Base-by-base conservation (phyloP, 192 early-diverging fungal species). In the Jimgerdemannia lactiflua region DNA sequence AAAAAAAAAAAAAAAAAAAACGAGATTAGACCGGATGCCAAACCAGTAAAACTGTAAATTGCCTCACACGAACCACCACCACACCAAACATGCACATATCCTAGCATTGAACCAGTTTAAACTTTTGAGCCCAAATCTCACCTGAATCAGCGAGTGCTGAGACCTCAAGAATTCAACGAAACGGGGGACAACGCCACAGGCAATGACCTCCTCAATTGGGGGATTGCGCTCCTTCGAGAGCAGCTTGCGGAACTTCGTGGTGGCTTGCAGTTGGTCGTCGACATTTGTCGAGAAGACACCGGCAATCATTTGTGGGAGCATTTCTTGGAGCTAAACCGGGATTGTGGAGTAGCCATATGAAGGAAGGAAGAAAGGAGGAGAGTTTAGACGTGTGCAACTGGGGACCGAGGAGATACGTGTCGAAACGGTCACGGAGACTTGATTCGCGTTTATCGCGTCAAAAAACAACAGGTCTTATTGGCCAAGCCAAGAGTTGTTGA, bases 141-240 rank as follows among this genome's bases (percentile, higher is more conserved):
- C 94, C 88, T 98, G 97, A 75, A 99, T 89, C 69, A 92, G 80
- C 18, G 94, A 87, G 77, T 97, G 89, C 20, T 89, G 84, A 67
- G 95, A 96, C 65, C 88, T 81, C 78, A 99, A 83, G 78, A 98
- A 97, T 86, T 97, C 93, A 54, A 99, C 96, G 86, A 99, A 98
- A 63, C 91, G 88, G 8, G 96, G 94, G 44, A 99, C 94, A 40
- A 97, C 97, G 14, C 94, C 94, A 80, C 92, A 94, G 74, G 86
- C 87, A 75, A 99, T 98, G 73, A 98, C 95, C 81, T 98, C 92
- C 70, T 95, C 95, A 79, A 99, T 99, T 29, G 98, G 98, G 64
- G 97, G 98, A 85, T 96, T 95, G 74, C 91, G 90, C 83, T 98
- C 96, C 89, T 91, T 88, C 39, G 96, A 98, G 44, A 99, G 90